Evolutionary conservation across 2,329 filamentous ascomycete species (phyloP).

Genomic region (Cordyceps fumosorosea): DNA sequence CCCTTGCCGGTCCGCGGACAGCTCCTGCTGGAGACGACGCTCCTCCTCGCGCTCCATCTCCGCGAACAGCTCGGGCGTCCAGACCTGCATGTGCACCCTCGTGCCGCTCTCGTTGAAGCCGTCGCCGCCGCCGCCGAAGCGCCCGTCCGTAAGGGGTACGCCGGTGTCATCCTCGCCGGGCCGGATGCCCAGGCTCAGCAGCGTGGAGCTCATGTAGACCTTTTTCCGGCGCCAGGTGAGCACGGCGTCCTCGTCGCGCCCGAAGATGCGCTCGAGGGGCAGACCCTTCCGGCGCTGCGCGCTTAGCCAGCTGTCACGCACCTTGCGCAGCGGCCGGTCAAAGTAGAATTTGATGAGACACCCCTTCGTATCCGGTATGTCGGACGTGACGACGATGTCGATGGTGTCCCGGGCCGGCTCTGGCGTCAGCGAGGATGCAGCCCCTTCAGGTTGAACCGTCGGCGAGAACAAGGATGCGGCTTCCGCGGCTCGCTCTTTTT

Average conservation of each 20-base stretch:
- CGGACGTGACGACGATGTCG: conserved; percentile 50
- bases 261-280: conserved; percentile 20
- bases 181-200: conserved; percentile 58
- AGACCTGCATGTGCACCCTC: conserved; percentile 69
- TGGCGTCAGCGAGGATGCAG: conserved; percentile 5
- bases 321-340: conserved; percentile 59
- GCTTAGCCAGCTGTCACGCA: conserved; percentile 63
- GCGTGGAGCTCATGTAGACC: conserved; percentile 70
- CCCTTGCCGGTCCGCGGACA: conserved; percentile 24
- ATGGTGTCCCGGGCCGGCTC: conserved; percentile 14
- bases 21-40: conserved; percentile 38
- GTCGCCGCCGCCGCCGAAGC: conserved; percentile 35
- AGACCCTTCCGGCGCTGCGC: conserved; percentile 44
- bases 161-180: conserved; percentile 33
- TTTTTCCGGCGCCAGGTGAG: conserved; percentile 72
- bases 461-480: neutral
- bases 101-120: conserved; percentile 45
- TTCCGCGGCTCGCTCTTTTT: conserved; percentile 19
- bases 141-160: conserved; percentile 28
- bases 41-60: conserved; percentile 42
- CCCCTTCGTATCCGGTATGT: conserved; percentile 52
- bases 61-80: conserved; percentile 59
- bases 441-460: neutral
- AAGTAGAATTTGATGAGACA: conserved; percentile 57
- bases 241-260: conserved; percentile 52